Evolutionary conservation across 805 yeast genomes (phyloP), one percentile per base, ranked within the genome.

Genomic region (Wickerhamiella parazyma): DNA sequence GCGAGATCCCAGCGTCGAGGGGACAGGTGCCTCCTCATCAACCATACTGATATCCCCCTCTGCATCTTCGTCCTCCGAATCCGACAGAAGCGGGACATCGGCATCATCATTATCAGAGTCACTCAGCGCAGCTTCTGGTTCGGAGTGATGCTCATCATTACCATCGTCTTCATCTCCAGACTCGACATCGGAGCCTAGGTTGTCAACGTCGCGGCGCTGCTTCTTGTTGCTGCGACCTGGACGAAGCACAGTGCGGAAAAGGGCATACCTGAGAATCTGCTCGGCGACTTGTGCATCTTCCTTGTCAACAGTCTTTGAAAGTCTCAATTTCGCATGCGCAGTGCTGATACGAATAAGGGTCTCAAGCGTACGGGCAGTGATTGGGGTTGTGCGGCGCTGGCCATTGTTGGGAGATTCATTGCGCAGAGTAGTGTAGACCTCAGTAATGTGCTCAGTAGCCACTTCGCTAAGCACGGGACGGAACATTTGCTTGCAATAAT

Each of bases 331-430:
- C 9, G 97, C 97, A 62, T 91, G 97, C 0, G 98, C 97, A 1
- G 96, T 83, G 0, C 96, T 71, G 47, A 89, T 68, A 69, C 98
- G 94, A 60, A 89, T 89, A 51, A 89, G 69, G 0, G 98, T 89
- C 63, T 89, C 98, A 53, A 89, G 69, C 4, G 97, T 91, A 76
- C 98, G 82, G n/a, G 97, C 94, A 1, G 98, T 89, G 51, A 89
- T 83, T 29, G 98, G 97, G 1, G 95, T 80, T 0, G 95, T 87
- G 42, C 80, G 73, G 31, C 70, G 57, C 48, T 60, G 64, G 38
- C 63, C 62, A 29, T 53, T 57, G 3, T 54, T 54, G 19, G 63
- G 46, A 51, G 78, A 81, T 55, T 78, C 80, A 59, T 86, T 87
- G 66, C 98, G 75, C 51, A 91, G 69, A 10, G 77, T 76, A 2